phyloP scores from a whole-genome alignment of 2,329 filamentous ascomycete species.

The Colletotrichum viniferum region DNA sequence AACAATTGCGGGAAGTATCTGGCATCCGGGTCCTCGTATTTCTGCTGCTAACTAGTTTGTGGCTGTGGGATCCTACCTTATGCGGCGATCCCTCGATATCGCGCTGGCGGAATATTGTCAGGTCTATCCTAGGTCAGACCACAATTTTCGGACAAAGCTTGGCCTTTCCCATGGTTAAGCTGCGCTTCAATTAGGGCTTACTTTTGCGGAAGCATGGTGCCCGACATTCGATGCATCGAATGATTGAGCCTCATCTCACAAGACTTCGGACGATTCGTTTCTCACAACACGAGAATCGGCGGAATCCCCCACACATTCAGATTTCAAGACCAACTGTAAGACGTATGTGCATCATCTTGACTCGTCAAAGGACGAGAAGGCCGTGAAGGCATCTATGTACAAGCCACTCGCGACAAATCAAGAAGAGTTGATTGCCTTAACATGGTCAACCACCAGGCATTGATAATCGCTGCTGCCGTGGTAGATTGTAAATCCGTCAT shows the following conservation, averaged over 20 bases:
- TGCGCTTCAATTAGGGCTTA: not conserved
- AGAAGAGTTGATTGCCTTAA: not conserved
- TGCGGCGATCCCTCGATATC: not conserved
- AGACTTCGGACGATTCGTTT: not conserved
- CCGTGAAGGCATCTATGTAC: not conserved
- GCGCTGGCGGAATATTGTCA: not conserved
- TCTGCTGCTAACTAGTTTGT: not conserved
- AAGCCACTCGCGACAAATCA: not conserved
- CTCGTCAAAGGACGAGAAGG: not conserved
- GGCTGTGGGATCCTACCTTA: not conserved
- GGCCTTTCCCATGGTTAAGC: not conserved
- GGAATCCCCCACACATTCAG: not conserved
- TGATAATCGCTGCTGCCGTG: constrained; percentile 39
- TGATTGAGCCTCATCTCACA: not conserved
- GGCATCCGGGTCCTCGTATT: not conserved
- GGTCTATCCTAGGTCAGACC: not conserved
- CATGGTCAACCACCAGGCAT: constrained; percentile 42
- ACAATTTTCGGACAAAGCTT: not conserved
- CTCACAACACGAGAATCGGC: not conserved
- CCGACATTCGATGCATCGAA: not conserved
- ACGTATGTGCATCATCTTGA: not conserved
- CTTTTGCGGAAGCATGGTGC: not conserved
- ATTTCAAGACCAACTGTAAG: not conserved
- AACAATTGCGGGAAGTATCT: not conserved
- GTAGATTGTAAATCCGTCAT: constrained; percentile 45